Evolutionary conservation across 805 yeast genomes (phyloP), one percentile per base, ranked within the genome.

Genomic region (Naumovozyma baii): DNA sequence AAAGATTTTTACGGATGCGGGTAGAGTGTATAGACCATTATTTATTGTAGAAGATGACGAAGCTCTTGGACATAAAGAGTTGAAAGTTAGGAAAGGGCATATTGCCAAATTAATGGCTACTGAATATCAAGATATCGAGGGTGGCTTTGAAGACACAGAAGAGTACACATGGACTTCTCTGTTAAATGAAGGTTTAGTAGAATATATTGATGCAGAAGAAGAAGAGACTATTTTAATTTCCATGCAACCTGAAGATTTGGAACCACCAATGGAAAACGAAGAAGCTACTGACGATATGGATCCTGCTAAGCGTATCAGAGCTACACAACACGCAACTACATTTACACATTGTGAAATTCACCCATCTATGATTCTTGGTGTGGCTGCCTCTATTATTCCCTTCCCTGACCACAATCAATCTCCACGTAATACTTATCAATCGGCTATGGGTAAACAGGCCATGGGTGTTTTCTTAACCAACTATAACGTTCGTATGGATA

Each of bases 371-470:
- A 90, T 92, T 63, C 72, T 92, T 45, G 98, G 98, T 64, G 96
- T 92, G 49, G 95, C 96, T 34, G 99, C 99, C 4, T 85, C 95
- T 20, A 87, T 92, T 61, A 92, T 92, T 73, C 99, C 99, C 15
- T 92, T 92, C 83, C 99, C 99, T 12, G 98, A 92, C 68, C 99
- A 92, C 66, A 92, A 92, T 65, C 98, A 92, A 71, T 88, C 96
- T 44, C 98, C 98, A 44, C 90, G 98, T 79, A 92, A 92, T 61
- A 92, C 98, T 3, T 92, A 92, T 66, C 98, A 92, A 70, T 88
- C 96, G 61, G 98, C 98, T 48, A 92, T 92, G 98, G 98, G 98
- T 78, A 92, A 92, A 66, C 98, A 92, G 69, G 98, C 98, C 42
- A 92, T 92, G 98, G 98, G 98, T 61, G 97, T 92, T 8, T 90